Evolutionary conservation across 768 basidiomycete species (phyloP).

Genomic region (Lactarius vividus): DNA sequence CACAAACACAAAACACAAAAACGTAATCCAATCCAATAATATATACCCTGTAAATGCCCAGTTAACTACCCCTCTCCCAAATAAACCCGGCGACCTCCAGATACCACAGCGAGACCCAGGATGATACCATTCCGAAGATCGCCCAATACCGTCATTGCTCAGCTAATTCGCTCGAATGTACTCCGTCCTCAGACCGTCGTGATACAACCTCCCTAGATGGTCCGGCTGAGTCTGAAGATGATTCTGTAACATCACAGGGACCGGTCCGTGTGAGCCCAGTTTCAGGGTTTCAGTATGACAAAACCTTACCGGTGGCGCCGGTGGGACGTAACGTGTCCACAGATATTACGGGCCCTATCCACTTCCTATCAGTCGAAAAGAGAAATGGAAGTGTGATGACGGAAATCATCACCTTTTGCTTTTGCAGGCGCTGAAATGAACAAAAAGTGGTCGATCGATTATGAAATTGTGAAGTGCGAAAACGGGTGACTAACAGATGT

Average conservation of each 20-base stretch:
- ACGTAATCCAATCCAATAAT: constrained; percentile 10
- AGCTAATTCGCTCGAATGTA: not conserved
- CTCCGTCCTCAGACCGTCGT: not conserved
- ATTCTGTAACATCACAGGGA: not conserved
- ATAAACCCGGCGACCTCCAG: constrained; percentile 29
- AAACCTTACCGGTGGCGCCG: constrained; percentile 19
- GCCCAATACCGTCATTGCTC: constrained; percentile 28
- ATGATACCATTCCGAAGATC: constrained; percentile 24
- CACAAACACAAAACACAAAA: constrained; percentile 3
- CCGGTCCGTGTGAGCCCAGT: constrained; percentile 14
- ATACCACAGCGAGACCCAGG: constrained; percentile 23
- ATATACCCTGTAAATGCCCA: constrained; percentile 7
- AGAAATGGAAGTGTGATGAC: constrained; percentile 7
- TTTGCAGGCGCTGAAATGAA: not conserved
- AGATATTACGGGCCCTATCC: constrained; percentile 7
- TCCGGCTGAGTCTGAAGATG: not conserved
- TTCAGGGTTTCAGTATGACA: not conserved
- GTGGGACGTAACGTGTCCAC: constrained; percentile 5
- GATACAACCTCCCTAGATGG: not conserved
- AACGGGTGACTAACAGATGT: constrained; percentile 8
- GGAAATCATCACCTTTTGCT: constrained; percentile 12
- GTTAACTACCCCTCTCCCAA: constrained; percentile 9
- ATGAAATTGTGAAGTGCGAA: constrained; percentile 7
- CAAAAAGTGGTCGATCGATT: constrained; percentile 7
- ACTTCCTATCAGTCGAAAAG: not conserved